phyloP scores from a whole-genome alignment of 2,329 filamentous ascomycete species.

The Penicillium vulpinum region DNA sequence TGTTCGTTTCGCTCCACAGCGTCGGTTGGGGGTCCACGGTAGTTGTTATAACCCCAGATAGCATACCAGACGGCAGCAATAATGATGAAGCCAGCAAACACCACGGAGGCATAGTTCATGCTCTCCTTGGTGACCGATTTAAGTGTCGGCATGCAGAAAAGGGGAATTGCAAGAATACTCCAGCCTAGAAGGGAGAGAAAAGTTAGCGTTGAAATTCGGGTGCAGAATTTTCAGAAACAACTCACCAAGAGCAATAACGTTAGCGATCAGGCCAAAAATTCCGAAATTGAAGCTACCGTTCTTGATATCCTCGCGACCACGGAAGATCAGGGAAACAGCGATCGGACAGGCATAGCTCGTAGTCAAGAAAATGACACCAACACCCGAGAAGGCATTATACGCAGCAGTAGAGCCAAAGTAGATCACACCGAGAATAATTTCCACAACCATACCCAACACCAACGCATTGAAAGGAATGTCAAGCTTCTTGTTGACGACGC shows the following conservation, averaged over 20 bases:
- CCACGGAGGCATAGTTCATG: constrained; percentile 74
- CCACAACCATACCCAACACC: constrained; percentile 65
- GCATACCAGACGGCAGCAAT: constrained; percentile 68
- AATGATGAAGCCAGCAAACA: constrained; percentile 66
- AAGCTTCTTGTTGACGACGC: constrained; percentile 61
- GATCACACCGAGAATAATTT: constrained; percentile 71
- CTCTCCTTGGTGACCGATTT: constrained; percentile 60
- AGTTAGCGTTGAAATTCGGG: constrained; percentile 8
- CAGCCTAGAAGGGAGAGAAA: constrained; percentile 42
- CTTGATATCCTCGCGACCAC: constrained; percentile 59
- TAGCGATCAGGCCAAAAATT: constrained; percentile 60
- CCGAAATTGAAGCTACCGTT: constrained; percentile 55
- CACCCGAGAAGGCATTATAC: constrained; percentile 77
- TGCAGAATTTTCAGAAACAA: constrained; percentile 12
- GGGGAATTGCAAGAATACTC: constrained; percentile 67
- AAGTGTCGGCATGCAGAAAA: constrained; percentile 60
- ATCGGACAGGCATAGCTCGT: constrained; percentile 69
- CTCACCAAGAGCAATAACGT: constrained; percentile 64
- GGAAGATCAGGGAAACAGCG: constrained; percentile 59
- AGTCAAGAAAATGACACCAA: constrained; percentile 75
- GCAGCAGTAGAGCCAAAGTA: constrained; percentile 77
- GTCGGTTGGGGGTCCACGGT: constrained; percentile 33
- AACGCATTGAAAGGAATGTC: constrained; percentile 70
- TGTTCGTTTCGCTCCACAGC: constrained; percentile 20
- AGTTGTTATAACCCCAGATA: constrained; percentile 66